Percentiles rank a stretch among this genome's conserved stretches.
Conservation (phyloP, 257 asterid species). For the Jaltomata sinuosa region DNA sequence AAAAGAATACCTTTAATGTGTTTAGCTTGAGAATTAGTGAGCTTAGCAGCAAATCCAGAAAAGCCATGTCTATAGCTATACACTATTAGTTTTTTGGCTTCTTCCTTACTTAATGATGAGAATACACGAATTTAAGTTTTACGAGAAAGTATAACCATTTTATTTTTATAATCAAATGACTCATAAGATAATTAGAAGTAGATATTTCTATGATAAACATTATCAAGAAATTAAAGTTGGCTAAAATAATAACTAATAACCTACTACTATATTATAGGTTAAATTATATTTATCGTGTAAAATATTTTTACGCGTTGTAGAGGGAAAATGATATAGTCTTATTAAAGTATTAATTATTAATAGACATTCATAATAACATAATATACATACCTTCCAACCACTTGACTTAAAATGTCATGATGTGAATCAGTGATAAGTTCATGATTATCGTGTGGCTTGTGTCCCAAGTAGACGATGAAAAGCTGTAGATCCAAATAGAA, state of each 20-base stretch:
- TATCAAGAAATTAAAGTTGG: too few relatives aligned
- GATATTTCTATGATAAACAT: too few relatives aligned
- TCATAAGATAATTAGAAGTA: too few relatives aligned
- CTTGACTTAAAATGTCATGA: constrained; percentile 3
- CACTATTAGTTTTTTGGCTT: background rate
- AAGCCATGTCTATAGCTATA: constrained; percentile 17
- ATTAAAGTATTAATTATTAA: too few relatives aligned
- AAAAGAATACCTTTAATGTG: background rate
- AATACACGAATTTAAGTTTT: too few relatives aligned
- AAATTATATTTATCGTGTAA: too few relatives aligned
- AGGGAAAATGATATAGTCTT: too few relatives aligned
- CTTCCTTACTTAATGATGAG: constrained; percentile 1
- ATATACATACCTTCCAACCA: background rate
- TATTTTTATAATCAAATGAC: too few relatives aligned
- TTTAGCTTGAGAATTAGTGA: constrained; percentile 8
- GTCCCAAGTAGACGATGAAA: constrained; percentile 12
- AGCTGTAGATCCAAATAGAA: background rate
- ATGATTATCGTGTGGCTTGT: constrained; percentile 8
- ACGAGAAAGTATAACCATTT: too few relatives aligned
- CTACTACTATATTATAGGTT: too few relatives aligned
- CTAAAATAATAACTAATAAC: background rate
- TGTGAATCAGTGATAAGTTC: constrained; percentile 4
- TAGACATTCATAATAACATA: background rate
- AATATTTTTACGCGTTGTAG: too few relatives aligned
- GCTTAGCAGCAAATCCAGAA: constrained; percentile 15